Base-by-base conservation (phyloP, 495 filamentous ascomycete species). In the Cercophora sp. region DNA sequence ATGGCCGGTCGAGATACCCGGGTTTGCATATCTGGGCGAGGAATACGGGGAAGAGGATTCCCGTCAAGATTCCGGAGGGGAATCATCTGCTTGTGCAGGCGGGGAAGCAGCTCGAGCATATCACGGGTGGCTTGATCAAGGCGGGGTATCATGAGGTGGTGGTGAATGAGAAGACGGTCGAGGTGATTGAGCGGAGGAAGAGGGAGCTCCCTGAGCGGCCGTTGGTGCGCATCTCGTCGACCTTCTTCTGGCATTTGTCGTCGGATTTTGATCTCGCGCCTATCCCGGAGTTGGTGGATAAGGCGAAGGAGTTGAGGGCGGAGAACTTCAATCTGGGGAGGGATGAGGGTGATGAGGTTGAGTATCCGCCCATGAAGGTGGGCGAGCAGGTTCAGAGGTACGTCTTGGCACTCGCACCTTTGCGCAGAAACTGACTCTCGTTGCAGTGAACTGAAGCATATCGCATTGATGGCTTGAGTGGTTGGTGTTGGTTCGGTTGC, bases 81-180 rank as follows among this genome's bases (percentile, higher is more conserved):
- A 75, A 70, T 58, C 64, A 75, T 56, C 65, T 78, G 11, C 68
- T 78, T 8, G 75, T 78, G 3, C 75, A 78, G 43, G 75, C 75
- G 15, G 75, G 75, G 61, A 78, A 78, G 65, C 75, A 78, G 64
- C 66, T 78, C 46, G 75, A 78, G 66, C 69, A 78, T 63, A 62
- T 74, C 26, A 76, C 74, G 0, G 74, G 74, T 55, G 75, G 75
- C 2, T 66, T 78, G 15, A 68, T 78, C 54, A 78, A 78, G 61
- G 75, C 75, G 15, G 75, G 75, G 11, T 78, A 67, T 64, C 75
- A 78, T 67, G 75, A 78, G 66, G 75, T 78, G 1, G 73, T 78
- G 18, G 75, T 78, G 51, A 78, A 72, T 65, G 65, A 72, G 24
- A 34, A 47, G 43, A 78, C 75, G 8, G 40, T 73, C 8, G 43